Conservation (phyloP, 2,329 filamentous ascomycete genomes). For the Xylaria sp. region DNA sequence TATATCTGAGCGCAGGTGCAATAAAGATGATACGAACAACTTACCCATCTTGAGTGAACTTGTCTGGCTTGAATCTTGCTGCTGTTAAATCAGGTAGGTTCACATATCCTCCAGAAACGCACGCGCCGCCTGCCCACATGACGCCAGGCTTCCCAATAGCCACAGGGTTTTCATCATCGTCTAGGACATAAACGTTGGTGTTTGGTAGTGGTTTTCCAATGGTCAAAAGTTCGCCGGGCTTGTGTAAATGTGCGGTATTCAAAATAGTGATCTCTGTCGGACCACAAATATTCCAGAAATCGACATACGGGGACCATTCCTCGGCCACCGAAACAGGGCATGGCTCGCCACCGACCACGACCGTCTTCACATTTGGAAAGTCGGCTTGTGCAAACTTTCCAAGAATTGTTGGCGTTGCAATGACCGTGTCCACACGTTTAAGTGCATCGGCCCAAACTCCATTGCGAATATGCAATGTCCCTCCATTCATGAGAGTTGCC, state of each 20-base stretch:
- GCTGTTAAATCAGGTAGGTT: slow-evolving; percentile 62
- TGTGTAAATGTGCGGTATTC: slow-evolving; percentile 65
- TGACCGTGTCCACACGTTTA: slow-evolving; percentile 61
- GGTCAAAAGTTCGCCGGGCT: slow-evolving; percentile 57
- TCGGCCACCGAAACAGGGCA: slow-evolving; percentile 59
- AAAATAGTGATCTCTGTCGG: slow-evolving; percentile 70
- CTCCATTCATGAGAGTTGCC: slow-evolving; percentile 65
- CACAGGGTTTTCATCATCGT: slow-evolving; percentile 58
- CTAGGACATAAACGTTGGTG: slow-evolving; percentile 65
- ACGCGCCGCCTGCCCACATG: slow-evolving; percentile 67
- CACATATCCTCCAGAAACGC: slow-evolving; percentile 66
- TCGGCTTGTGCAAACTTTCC: slow-evolving; percentile 58
- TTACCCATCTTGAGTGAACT: slow-evolving; percentile 63
- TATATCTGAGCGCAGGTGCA: not conserved
- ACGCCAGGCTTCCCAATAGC: slow-evolving; percentile 59
- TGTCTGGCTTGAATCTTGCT: slow-evolving; percentile 60
- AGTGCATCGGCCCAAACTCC: slow-evolving; percentile 61
- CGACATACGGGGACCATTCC: slow-evolving; percentile 61
- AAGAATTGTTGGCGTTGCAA: slow-evolving; percentile 66
- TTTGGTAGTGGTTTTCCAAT: slow-evolving; percentile 68
- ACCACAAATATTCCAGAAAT: slow-evolving; percentile 67
- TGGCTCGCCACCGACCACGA: slow-evolving; percentile 67
- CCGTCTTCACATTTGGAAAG: slow-evolving; percentile 62
- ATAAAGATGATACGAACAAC: slow-evolving; percentile 28
- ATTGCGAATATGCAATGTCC: slow-evolving; percentile 63